Conservation (phyloP, 2,329 filamentous ascomycete species). For the Ophiocordyceps camponoti-floridani region DNA sequence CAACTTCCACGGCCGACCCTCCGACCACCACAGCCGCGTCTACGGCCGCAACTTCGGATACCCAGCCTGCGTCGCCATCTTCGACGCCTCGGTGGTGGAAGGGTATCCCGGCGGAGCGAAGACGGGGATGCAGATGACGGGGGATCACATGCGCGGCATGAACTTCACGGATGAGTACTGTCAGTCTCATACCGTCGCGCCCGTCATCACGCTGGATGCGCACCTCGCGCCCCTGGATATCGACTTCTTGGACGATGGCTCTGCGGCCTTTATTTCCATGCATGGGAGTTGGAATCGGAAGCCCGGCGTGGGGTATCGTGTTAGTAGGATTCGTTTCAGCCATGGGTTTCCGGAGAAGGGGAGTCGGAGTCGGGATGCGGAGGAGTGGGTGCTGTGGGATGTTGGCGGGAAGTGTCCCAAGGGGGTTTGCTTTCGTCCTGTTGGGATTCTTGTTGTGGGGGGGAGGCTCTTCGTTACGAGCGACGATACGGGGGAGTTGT, state of each 20-base stretch:
- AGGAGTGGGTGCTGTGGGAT: slow-evolving; percentile 31
- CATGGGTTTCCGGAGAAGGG: slow-evolving; percentile 15
- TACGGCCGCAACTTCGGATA: slow-evolving; percentile 40
- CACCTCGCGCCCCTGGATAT: slow-evolving; percentile 50
- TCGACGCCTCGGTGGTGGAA: slow-evolving; percentile 18
- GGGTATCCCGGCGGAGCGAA: slow-evolving; percentile 15
- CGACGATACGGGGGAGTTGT: slow-evolving; percentile 37
- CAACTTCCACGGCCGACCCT: slow-evolving; percentile 47
- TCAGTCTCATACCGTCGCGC: slow-evolving; percentile 5
- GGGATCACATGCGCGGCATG: slow-evolving; percentile 5
- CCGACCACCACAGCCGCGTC: slow-evolving; percentile 5
- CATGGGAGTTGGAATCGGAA: slow-evolving; percentile 38
- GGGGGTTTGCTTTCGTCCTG: slow-evolving; percentile 31
- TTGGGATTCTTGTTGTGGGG: slow-evolving; percentile 11
- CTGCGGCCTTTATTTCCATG: slow-evolving; percentile 40
- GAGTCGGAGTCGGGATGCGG: slow-evolving; percentile 19
- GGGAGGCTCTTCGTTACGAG: slow-evolving; percentile 31
- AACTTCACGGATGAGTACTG: slow-evolving; percentile 8
- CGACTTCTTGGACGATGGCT: slow-evolving; percentile 36
- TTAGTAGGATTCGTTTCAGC: slow-evolving; percentile 18
- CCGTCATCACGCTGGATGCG: slow-evolving; percentile 13
- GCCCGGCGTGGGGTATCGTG: slow-evolving; percentile 18
- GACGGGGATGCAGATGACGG: slow-evolving; percentile 8
- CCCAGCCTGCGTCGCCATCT: slow-evolving; percentile 43
- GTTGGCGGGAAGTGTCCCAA: slow-evolving; percentile 24